Conservation (phyloP, 768 basidiomycete species). For the Panellus pusillus region DNA sequence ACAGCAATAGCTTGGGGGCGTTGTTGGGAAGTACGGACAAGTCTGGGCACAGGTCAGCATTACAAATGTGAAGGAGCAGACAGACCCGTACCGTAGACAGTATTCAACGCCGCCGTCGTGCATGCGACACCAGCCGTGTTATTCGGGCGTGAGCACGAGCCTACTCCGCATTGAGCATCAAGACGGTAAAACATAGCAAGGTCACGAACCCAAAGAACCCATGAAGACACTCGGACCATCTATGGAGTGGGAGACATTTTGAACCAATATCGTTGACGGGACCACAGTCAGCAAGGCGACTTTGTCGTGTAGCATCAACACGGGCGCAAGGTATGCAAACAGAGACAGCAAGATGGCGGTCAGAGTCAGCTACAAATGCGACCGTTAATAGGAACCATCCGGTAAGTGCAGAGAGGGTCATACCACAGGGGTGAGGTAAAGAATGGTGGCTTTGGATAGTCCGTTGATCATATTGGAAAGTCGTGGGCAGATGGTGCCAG, state of each 20-base stretch:
- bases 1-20: slow-evolving; percentile 54
- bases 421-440: slow-evolving; percentile 63
- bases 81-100: slow-evolving; percentile 56
- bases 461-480: slow-evolving; percentile 58
- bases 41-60: slow-evolving; percentile 41
- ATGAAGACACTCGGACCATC: slow-evolving; percentile 73
- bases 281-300: slow-evolving; percentile 67
- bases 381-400: no score
- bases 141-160: slow-evolving; percentile 61
- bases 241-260: slow-evolving; percentile 34
- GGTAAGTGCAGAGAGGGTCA: no score
- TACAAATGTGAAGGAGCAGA: background rate
- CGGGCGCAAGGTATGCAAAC: slow-evolving; percentile 70
- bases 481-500: background rate
- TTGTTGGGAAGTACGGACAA: slow-evolving; percentile 59
- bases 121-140: slow-evolving; percentile 56
- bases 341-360: slow-evolving; percentile 65
- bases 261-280: slow-evolving; percentile 46
- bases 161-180: slow-evolving; percentile 35
- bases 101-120: slow-evolving; percentile 52
- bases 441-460: slow-evolving; percentile 64
- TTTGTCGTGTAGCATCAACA: slow-evolving; percentile 53
- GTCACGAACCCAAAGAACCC: slow-evolving; percentile 60
- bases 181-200: background rate
- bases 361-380: slow-evolving; percentile 41